These are phyloP conservation scores for Pseudogymnoascus sp. DNA, from an alignment of 2,329 filamentous ascomycete species.

Conservation along the genomic window DNA sequence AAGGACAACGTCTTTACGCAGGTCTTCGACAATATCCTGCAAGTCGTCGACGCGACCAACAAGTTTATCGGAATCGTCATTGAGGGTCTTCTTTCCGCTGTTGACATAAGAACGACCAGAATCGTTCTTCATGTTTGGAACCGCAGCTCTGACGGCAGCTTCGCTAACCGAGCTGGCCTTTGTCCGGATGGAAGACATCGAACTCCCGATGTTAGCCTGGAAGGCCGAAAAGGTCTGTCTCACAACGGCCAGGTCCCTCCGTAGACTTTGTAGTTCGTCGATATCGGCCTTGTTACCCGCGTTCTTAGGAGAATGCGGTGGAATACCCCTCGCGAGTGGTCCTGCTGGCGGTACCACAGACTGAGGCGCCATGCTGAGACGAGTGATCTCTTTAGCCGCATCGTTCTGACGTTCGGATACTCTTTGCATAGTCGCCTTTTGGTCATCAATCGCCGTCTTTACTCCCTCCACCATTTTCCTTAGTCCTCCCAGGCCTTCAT, in stretches of 20 bases:
- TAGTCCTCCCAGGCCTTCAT: constrained; percentile 77
- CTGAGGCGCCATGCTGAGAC: constrained; percentile 25
- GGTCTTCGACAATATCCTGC: constrained; percentile 93
- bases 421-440: constrained; percentile 70
- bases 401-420: constrained; percentile 90
- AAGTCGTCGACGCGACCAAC: constrained; percentile 91
- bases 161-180: constrained; percentile 78
- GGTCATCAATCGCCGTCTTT: constrained; percentile 73
- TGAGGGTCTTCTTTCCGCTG: constrained; percentile 77
- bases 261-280: constrained; percentile 70
- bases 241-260: constrained; percentile 81
- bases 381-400: constrained; percentile 76
- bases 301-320: constrained; percentile 19
- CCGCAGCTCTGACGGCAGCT: constrained; percentile 58
- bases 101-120: constrained; percentile 81
- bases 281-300: constrained; percentile 49
- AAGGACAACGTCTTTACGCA: constrained; percentile 91
- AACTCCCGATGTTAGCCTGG: constrained; percentile 76
- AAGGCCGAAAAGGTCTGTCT: constrained; percentile 91
- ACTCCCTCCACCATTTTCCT: constrained; percentile 79
- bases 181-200: constrained; percentile 72
- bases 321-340: background rate
- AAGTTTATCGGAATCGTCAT: constrained; percentile 79
- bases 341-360: background rate
- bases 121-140: constrained; percentile 66